Evolutionary conservation across 164 flowering plant species (phyloP).

Genomic region (Magnolia sinica): DNA sequence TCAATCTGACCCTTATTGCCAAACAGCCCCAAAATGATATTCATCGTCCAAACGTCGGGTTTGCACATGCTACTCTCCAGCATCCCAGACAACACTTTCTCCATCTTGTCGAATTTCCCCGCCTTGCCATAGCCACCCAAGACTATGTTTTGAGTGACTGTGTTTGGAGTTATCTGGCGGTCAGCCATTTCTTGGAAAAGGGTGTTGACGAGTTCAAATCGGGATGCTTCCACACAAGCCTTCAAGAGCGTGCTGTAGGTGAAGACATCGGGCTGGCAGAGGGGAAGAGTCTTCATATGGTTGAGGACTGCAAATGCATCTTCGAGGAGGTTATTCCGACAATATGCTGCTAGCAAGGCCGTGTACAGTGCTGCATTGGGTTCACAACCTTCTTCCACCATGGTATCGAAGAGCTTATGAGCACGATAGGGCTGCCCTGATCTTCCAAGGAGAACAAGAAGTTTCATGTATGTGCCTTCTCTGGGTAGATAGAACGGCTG

Average conservation of each 20-base stretch:
- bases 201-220: conserved; percentile 66
- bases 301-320: conserved; percentile 65
- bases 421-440: conserved; percentile 78
- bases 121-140: conserved; percentile 85
- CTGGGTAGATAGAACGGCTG: conserved; percentile 86
- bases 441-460: conserved; percentile 78
- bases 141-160: conserved; percentile 88
- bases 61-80: conserved; percentile 57
- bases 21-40: conserved; percentile 71
- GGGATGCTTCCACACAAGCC: conserved; percentile 68
- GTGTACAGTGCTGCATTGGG: conserved; percentile 81
- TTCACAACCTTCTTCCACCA: conserved; percentile 76
- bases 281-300: conserved; percentile 76
- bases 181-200: conserved; percentile 75
- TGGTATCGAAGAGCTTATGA: conserved; percentile 64
- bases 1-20: conserved; percentile 87
- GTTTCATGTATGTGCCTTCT: conserved; percentile 90
- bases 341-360: conserved; percentile 77
- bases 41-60: conserved; percentile 99
- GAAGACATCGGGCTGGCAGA: conserved; percentile 86
- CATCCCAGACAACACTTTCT: conserved; percentile 73
- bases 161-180: conserved; percentile 69
- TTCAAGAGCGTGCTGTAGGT: conserved; percentile 77
- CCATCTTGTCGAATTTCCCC: conserved; percentile 79
- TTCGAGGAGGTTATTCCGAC: conserved; percentile 66